Evolutionary conservation across 768 basidiomycete species (phyloP), one percentile per base, ranked within the genome.

Genomic region (Daedaleopsis nitida): DNA sequence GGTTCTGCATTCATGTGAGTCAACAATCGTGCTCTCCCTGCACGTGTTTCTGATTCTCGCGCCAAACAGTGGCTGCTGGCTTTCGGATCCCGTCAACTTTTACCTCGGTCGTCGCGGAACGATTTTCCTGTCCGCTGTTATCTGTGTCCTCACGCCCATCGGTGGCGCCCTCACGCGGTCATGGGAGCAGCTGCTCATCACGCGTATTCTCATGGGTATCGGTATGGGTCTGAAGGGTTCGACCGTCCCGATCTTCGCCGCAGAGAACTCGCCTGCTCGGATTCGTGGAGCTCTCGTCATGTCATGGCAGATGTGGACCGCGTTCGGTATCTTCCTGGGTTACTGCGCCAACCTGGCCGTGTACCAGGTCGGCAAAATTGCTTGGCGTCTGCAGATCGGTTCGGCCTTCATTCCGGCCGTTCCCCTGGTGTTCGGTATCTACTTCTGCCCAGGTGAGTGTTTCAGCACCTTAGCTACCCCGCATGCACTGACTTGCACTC

Each of bases 261-360:
- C 88, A 3, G 89, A 97, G 73, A 35, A 24, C n/a, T 27, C 34
- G 16, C 21, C 32, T 3, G 47, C 52, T n/a, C 21, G n/a, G 42
- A 66, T 52, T 19, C 51, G 51, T 16, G 51, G 51, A 7, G 51
- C 51, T 3, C 51, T 52, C 32, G 51, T 52, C 51, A 52, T 52
- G 51, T 35, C 37, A 34, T 52, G 69, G 74, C 90, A 92, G 72
- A 79, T 90, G 76, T 93, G 90, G 90, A 91, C 90, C 3, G 91
- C 89, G 2, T 92, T 92, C 68, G 92, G 92, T 57, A 90, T 93
- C 72, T 81, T 85, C 74, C 59, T 91, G 3, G 91, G 91, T 24
- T 86, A 84, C 68, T 78, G 79, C 49, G 79, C 86, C 62, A 88
- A 89, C 72, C 72, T 92, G 48, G 77, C 75, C 27, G 27, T 32